A percentile compares a stretch with the other conserved stretches of the same genome.
Conservation (phyloP, 225 moss, liverwort and hornwort species). For the Marchantia paleacea region DNA sequence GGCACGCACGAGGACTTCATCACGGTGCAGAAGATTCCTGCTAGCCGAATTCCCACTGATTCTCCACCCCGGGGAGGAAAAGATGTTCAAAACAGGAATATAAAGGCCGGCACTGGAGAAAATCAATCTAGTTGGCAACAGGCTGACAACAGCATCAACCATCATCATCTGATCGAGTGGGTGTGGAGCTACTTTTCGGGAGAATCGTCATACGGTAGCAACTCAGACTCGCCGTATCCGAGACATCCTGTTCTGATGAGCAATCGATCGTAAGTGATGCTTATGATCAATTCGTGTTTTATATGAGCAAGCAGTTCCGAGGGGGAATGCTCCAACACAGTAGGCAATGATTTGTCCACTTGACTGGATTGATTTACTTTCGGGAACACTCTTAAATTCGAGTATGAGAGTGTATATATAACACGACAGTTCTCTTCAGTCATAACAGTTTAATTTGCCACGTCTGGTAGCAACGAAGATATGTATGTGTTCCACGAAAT, state of each 20-base stretch:
- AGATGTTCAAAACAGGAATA: background rate
- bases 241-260: conserved; percentile 49
- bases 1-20: conserved; percentile 1
- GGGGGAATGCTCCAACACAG: too few species aligned
- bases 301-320: background rate
- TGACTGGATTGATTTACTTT: too few species aligned
- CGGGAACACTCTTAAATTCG: too few species aligned
- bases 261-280: conserved; percentile 46
- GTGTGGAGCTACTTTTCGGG: conserved; percentile 79
- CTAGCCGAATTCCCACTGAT: conserved; percentile 4
- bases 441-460: too few species aligned
- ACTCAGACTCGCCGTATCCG: conserved; percentile 1
- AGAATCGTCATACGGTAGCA: conserved; percentile 27
- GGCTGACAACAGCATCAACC: conserved; percentile 21
- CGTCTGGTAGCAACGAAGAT: too few species aligned
- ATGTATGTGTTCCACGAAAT: too few species aligned
- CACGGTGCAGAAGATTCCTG: conserved; percentile 5
- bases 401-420: too few species aligned
- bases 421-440: too few species aligned
- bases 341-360: too few species aligned
- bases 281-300: background rate
- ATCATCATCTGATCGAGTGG: conserved; percentile 73
- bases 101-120: conserved; percentile 9
- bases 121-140: conserved; percentile 25
- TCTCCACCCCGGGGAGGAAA: background rate